These are phyloP conservation scores for Monosporascus ibericus DNA, from an alignment of 2,329 filamentous ascomycete genomes.

Conservation along the genomic window DNA sequence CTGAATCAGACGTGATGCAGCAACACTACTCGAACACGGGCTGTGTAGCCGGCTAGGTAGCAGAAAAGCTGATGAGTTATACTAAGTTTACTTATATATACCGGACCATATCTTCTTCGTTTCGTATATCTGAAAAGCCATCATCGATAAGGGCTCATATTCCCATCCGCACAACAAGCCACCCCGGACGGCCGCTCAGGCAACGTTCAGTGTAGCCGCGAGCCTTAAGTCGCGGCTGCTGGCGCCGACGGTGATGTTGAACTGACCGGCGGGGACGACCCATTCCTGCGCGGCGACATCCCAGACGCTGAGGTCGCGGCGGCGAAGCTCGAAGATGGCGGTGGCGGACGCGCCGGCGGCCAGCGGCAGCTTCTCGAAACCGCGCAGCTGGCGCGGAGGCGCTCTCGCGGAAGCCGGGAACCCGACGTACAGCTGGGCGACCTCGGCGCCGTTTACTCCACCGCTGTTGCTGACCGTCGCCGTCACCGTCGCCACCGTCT, in stretches of 20 bases:
- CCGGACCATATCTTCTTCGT: no score
- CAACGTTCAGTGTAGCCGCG: slow-evolving; percentile 26
- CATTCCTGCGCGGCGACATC: slow-evolving; percentile 54
- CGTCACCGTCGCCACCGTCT: slow-evolving; percentile 42
- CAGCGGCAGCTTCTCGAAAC: slow-evolving; percentile 55
- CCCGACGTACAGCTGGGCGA: slow-evolving; percentile 55
- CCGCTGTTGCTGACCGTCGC: slow-evolving; percentile 63
- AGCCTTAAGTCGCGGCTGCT: slow-evolving; percentile 41
- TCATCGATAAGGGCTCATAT: no score
- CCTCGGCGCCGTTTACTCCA: slow-evolving; percentile 53
- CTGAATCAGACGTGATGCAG: no score
- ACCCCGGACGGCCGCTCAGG: slow-evolving; percentile 1
- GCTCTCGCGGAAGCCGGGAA: slow-evolving; percentile 33
- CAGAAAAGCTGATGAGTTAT: no score
- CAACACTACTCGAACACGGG: no score
- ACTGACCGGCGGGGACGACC: slow-evolving; percentile 30
- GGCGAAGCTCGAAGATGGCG: slow-evolving; percentile 46
- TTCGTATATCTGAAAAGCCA: no score
- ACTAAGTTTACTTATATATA: no score
- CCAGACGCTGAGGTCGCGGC: slow-evolving; percentile 61
- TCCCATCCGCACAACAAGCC: no score
- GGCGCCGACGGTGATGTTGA: slow-evolving; percentile 36
- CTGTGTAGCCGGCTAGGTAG: no score
- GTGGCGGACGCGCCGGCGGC: slow-evolving; percentile 38
- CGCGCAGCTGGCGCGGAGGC: slow-evolving; percentile 48